Evolutionary conservation across 371 early-diverging fungal genomes (phyloP).

Genomic region (Rhizomucor pusillus): DNA sequence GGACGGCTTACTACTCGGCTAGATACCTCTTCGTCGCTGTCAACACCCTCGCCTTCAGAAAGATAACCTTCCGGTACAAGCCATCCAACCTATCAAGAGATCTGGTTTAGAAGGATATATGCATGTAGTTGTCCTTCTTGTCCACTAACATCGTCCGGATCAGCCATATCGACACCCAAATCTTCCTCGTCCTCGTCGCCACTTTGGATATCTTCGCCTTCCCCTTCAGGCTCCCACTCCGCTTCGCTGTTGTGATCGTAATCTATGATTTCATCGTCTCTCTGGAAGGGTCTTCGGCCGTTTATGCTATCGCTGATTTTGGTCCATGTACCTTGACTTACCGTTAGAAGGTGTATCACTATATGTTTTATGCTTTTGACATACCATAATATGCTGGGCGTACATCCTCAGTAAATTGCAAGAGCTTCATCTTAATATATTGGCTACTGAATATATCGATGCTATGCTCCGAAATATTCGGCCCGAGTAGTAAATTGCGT

Average conservation of each 20-base stretch:
- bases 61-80: conserved; percentile 80
- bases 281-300: conserved; percentile 62
- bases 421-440: conserved; percentile 57
- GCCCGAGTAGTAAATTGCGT: conserved; percentile 13
- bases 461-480: conserved; percentile 7
- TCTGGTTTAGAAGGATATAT: no score
- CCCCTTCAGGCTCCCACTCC: conserved; percentile 91
- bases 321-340: conserved; percentile 69
- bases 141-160: conserved; percentile 37
- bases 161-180: conserved; percentile 35
- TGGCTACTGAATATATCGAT: conserved; percentile 9
- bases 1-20: conserved; percentile 5
- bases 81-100: conserved; percentile 51
- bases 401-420: conserved; percentile 71
- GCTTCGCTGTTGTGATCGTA: conserved; percentile 87
- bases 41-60: conserved; percentile 75
- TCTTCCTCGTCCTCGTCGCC: conserved; percentile 76
- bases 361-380: not conserved
- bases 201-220: conserved; percentile 82
- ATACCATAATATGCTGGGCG: conserved; percentile 80
- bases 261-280: conserved; percentile 63
- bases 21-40: conserved; percentile 40
- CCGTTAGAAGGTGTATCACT: conserved; percentile 25
- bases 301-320: conserved; percentile 52
- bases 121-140: not conserved